Evolutionary conservation across 768 basidiomycete species (phyloP).

Genomic region (Cystofilobasidium capitatum): DNA sequence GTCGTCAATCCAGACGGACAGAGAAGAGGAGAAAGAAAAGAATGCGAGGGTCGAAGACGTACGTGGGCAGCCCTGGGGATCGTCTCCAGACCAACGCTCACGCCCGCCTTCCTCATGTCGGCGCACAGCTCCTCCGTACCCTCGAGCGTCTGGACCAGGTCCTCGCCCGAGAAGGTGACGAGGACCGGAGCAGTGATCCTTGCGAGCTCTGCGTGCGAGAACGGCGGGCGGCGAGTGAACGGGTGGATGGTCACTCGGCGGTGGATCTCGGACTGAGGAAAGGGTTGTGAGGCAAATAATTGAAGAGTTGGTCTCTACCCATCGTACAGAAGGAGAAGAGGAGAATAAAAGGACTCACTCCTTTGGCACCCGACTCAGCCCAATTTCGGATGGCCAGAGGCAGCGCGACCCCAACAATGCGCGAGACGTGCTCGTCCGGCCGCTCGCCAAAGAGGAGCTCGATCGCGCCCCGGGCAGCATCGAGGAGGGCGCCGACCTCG

Average conservation of each 20-base stretch:
- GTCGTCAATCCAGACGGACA: not conserved
- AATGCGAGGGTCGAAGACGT: no score
- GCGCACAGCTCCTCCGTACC: not conserved
- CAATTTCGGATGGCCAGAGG: not conserved
- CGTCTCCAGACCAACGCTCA: not conserved
- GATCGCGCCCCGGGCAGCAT: constrained; percentile 12
- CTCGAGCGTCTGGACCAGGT: not conserved
- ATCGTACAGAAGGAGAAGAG: not conserved
- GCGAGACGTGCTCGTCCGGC: not conserved
- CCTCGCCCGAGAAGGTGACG: not conserved
- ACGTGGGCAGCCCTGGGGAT: not conserved
- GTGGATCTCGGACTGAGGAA: constrained; percentile 7
- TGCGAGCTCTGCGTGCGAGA: not conserved
- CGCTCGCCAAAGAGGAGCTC: constrained; percentile 17
- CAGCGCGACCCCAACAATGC: not conserved
- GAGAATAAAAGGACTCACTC: not conserved
- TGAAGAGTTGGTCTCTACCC: not conserved
- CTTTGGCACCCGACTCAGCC: not conserved
- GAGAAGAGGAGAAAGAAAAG: not conserved
- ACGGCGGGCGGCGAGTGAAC: not conserved
- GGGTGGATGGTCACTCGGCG: constrained; percentile 1
- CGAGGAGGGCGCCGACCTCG: constrained; percentile 9
- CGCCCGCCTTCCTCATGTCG: not conserved
- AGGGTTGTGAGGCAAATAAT: not conserved
- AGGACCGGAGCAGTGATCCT: not conserved